Conservation (phyloP, 129 eudicot genomes). For the Centrapalus pauciflorus region DNA sequence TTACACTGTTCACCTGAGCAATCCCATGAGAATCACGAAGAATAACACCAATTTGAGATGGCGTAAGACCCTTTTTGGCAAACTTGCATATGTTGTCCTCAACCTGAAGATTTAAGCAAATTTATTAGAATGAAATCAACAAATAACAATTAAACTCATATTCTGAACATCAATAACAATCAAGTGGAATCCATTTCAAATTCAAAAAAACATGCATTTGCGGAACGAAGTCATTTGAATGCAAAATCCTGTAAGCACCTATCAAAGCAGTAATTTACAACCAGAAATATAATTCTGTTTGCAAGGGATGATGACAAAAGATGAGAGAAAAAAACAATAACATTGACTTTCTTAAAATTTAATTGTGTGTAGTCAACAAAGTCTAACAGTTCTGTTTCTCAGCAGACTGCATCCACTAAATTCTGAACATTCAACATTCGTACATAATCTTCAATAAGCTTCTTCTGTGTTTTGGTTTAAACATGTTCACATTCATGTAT, state of each 20-base stretch:
- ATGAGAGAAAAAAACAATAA: background rate
- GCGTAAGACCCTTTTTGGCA: slow-evolving; percentile 33
- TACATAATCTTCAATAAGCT: too few species aligned
- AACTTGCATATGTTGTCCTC: slow-evolving; percentile 35
- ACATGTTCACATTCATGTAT: background rate
- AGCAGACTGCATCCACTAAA: background rate
- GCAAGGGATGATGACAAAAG: background rate
- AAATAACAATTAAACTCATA: background rate
- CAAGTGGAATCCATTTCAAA: background rate
- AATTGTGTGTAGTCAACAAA: background rate
- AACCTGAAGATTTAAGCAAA: background rate
- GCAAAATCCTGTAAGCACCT: background rate
- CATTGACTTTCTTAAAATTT: background rate
- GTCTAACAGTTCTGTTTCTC: background rate
- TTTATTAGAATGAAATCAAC: background rate
- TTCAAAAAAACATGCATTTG: background rate
- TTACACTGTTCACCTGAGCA: slow-evolving; percentile 69
- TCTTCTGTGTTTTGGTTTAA: background rate
- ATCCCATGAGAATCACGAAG: slow-evolving; percentile 47
- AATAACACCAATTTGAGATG: slow-evolving; percentile 36
- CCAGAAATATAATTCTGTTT: background rate
- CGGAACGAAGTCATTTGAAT: background rate
- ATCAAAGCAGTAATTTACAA: background rate
- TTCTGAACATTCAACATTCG: background rate
- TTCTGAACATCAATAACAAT: background rate